Evolutionary conservation across 306 rosid genomes (phyloP).

Genomic region (Nissolia schottii): DNA sequence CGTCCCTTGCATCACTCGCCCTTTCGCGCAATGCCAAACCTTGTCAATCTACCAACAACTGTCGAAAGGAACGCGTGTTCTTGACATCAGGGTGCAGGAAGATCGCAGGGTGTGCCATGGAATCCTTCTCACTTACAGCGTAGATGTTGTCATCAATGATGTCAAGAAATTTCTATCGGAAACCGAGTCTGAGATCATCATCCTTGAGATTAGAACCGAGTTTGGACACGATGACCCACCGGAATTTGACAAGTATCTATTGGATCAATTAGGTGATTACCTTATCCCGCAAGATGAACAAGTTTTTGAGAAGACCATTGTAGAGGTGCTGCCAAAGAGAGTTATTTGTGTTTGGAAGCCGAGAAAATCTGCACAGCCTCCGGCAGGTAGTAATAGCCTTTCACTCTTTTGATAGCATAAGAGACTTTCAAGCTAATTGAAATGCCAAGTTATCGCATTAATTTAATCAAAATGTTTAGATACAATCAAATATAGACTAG

Average conservation of each 20-base stretch:
- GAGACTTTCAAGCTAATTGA: no score
- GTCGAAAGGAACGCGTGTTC: slow-evolving; percentile 49
- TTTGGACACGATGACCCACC: slow-evolving; percentile 81
- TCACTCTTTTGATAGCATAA: no score
- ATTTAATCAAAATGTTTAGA: no score
- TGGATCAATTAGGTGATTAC: slow-evolving; percentile 63
- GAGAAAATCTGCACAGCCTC: slow-evolving; percentile 51
- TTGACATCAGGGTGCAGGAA: slow-evolving; percentile 73
- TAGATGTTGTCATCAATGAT: slow-evolving; percentile 66
- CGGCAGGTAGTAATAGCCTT: slow-evolving; percentile 44
- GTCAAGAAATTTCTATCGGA: slow-evolving; percentile 67
- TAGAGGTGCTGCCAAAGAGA: slow-evolving; percentile 64
- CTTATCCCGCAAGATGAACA: slow-evolving; percentile 61
- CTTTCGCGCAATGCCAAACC: slow-evolving; percentile 88
- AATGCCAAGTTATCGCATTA: no score
- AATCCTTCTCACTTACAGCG: slow-evolving; percentile 54
- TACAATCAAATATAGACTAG: no score
- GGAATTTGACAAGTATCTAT: slow-evolving; percentile 61
- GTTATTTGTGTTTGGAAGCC: slow-evolving; percentile 92
- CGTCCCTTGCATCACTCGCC: slow-evolving; percentile 65
- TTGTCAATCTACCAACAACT: slow-evolving; percentile 76
- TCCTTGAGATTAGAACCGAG: slow-evolving; percentile 84
- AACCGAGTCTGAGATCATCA: slow-evolving; percentile 63
- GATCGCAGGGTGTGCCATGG: slow-evolving; percentile 77
- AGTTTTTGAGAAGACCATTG: slow-evolving; percentile 57